Evolutionary conservation across 306 rosid genomes (phyloP).

Genomic region (Nissolia schottii): DNA sequence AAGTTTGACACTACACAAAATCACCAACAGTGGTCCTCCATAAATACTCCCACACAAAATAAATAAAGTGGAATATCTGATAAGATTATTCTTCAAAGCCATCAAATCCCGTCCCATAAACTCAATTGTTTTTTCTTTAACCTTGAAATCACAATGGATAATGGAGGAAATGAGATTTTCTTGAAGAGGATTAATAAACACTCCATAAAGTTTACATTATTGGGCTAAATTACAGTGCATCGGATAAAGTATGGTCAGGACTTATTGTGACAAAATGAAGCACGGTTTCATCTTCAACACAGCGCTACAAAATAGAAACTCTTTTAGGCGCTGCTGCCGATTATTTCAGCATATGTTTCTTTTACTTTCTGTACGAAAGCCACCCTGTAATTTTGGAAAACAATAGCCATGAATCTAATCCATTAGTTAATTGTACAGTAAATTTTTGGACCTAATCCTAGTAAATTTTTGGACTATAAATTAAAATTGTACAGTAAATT

Average conservation of each 20-base stretch:
- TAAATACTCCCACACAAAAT: neutral
- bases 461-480: neutral
- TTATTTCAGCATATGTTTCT: constrained; percentile 52
- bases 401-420: neutral
- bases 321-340: constrained; percentile 72
- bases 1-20: too few species aligned
- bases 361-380: constrained; percentile 57
- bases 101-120: neutral
- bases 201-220: constrained; percentile 39
- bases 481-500: neutral
- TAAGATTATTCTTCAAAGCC: neutral
- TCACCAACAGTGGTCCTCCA: neutral
- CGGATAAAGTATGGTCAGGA: constrained; percentile 33
- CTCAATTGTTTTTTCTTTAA: neutral
- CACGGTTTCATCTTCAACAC: constrained; percentile 27
- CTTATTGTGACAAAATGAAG: constrained; percentile 32
- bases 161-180: constrained; percentile 8
- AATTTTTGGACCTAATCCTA: neutral
- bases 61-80: neutral
- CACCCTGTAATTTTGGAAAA: constrained; percentile 52
- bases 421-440: neutral
- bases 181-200: constrained; percentile 21
- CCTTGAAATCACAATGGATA: neutral
- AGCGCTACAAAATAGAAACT: constrained; percentile 34
- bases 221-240: constrained; percentile 30